Evolutionary conservation across 441 rosid species (phyloP).

Genomic region (Flueggea neowawraea): DNA sequence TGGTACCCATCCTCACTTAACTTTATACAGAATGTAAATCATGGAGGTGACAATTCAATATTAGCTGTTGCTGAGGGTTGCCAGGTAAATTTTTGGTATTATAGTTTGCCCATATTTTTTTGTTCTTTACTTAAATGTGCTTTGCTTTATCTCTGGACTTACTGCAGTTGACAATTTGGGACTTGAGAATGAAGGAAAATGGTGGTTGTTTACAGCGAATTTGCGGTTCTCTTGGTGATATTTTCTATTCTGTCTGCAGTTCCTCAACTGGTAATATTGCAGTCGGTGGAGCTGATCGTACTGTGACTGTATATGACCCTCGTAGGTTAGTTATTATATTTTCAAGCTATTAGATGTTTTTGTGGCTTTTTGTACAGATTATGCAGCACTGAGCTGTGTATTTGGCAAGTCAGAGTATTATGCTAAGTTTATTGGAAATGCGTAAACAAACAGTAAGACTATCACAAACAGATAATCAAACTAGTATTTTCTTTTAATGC

Average conservation of each 20-base stretch:
- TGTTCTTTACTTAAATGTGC: not conserved
- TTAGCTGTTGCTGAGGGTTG: conserved; percentile 65
- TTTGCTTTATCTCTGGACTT: conserved; percentile 15
- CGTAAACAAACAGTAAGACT: too few relatives aligned
- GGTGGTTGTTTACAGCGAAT: conserved; percentile 37
- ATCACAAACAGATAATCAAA: too few relatives aligned
- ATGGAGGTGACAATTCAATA: conserved; percentile 37
- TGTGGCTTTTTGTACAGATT: too few relatives aligned
- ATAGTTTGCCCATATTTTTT: not conserved
- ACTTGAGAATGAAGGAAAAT: conserved; percentile 60
- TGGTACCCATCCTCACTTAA: conserved; percentile 63
- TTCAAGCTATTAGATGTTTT: too few relatives aligned
- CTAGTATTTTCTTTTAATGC: not conserved
- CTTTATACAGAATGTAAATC: conserved; percentile 38
- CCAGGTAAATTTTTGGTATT: conserved; percentile 37
- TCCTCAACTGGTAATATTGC: conserved; percentile 54
- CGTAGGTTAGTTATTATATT: conserved; percentile 45
- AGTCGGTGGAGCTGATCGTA: conserved; percentile 70
- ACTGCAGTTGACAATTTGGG: conserved; percentile 57
- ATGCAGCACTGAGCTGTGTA: too few relatives aligned
- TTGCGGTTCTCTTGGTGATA: conserved; percentile 58
- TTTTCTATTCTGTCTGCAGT: conserved; percentile 54
- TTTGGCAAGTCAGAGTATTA: too few relatives aligned
- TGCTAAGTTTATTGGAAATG: too few relatives aligned
- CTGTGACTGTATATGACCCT: conserved; percentile 70